Conservation (phyloP, 805 yeast species). For the Wickerhamiella vanderwaltii region DNA sequence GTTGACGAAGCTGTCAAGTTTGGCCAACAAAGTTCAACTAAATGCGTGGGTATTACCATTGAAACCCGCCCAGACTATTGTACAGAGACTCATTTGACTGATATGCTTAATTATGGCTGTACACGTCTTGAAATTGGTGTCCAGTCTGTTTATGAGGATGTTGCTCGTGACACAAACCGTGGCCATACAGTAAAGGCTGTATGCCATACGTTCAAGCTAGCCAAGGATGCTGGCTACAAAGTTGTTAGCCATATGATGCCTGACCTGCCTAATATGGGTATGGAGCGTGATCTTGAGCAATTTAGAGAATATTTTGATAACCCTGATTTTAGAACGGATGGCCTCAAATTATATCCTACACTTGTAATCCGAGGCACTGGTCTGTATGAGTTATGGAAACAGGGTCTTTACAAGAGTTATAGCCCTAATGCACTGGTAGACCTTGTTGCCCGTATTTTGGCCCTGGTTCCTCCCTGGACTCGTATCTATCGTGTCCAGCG, state of each 20-base stretch:
- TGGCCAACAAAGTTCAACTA: conserved; percentile 88
- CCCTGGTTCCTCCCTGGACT: conserved; percentile 98
- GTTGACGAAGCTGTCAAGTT: conserved; percentile 82
- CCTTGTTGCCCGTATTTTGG: conserved; percentile 87
- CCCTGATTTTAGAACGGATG: conserved; percentile 95
- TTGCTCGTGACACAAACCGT: conserved; percentile 94
- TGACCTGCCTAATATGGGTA: conserved; percentile 94
- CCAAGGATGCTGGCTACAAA: conserved; percentile 97
- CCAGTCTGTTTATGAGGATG: conserved; percentile 94
- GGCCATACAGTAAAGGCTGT: conserved; percentile 97
- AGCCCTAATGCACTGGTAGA: conserved; percentile 91
- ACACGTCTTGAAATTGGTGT: conserved; percentile 95
- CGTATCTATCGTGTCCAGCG: conserved; percentile 96
- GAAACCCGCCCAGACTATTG: conserved; percentile 98
- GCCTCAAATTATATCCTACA: conserved; percentile 89
- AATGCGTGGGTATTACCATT: conserved; percentile 96
- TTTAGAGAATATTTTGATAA: conserved; percentile 93
- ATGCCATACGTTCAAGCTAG: conserved; percentile 85
- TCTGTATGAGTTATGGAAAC: conserved; percentile 91
- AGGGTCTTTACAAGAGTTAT: conserved; percentile 86
- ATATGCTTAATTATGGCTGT: conserved; percentile 93
- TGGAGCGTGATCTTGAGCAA: conserved; percentile 95
- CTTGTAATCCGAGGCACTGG: conserved; percentile 96
- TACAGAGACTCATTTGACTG: conserved; percentile 87
- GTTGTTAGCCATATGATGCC: conserved; percentile 99